Evolutionary conservation across 2,329 filamentous ascomycete genomes (phyloP).

Genomic region (Ophiognomonia clavigignenti-juglandacearum): DNA sequence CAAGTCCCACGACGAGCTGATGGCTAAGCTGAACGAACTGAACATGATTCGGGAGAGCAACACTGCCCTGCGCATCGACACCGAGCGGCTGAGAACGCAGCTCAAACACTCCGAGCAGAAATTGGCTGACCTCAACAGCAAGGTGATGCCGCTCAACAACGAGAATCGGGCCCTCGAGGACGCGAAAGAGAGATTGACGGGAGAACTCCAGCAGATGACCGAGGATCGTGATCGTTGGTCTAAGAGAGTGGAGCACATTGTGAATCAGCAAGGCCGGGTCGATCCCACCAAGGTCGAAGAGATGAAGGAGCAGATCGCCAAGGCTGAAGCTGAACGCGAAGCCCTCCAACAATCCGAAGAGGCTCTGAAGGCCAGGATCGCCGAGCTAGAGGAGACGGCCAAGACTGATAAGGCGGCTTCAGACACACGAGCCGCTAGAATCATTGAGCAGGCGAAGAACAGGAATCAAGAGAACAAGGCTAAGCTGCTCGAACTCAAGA

Average conservation of each 20-base stretch:
- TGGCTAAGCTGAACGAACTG: conserved; percentile 91
- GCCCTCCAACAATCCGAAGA: conserved; percentile 44
- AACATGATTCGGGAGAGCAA: conserved; percentile 96
- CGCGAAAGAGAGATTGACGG: conserved; percentile 73
- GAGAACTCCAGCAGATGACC: conserved; percentile 82
- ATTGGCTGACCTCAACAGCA: conserved; percentile 67
- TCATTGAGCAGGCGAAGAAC: conserved; percentile 61
- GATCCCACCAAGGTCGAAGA: conserved; percentile 91
- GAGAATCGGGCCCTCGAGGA: conserved; percentile 79
- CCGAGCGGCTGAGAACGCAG: conserved; percentile 70
- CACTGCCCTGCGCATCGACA: conserved; percentile 82
- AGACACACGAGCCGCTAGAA: conserved; percentile 45
- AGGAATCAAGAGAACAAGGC: conserved; percentile 48
- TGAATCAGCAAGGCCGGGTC: conserved; percentile 92
- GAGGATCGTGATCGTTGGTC: conserved; percentile 94
- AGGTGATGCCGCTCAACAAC: conserved; percentile 77
- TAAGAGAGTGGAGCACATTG: conserved; percentile 90
- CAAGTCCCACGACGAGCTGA: conserved; percentile 80
- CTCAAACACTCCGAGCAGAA: conserved; percentile 69
- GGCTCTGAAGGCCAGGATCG: conserved; percentile 48
- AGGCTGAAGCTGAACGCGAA: conserved; percentile 62
- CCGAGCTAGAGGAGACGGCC: conserved; percentile 45
- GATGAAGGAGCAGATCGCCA: conserved; percentile 71
- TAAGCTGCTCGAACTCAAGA: conserved; percentile 49
- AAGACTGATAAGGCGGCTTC: conserved; percentile 52